Evolutionary conservation across 306 rosid species (phyloP).

Genomic region (Lathyrus tuberosus): DNA sequence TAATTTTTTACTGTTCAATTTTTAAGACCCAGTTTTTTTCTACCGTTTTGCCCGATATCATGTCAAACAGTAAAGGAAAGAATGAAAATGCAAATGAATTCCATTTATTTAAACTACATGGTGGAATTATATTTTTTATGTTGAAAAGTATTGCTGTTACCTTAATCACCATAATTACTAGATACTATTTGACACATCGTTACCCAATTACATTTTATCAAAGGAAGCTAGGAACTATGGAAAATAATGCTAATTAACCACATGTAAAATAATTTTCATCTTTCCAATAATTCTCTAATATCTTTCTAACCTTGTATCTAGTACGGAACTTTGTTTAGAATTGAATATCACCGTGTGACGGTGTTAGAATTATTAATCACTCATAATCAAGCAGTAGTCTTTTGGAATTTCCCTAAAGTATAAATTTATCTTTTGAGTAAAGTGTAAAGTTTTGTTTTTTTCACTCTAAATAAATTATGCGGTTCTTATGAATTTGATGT

Average conservation of each 20-base stretch:
- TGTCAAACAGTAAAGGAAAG: background rate
- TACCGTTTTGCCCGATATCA: background rate
- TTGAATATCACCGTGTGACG: conserved; percentile 6
- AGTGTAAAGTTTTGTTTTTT: background rate
- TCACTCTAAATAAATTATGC: background rate
- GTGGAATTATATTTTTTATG: background rate
- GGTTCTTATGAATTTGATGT: conserved; percentile 4
- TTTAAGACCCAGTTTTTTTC: background rate
- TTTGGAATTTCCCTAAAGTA: background rate
- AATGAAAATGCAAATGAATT: background rate
- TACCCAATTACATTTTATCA: background rate
- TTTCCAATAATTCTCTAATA: background rate
- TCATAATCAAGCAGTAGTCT: background rate
- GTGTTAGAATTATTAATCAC: background rate
- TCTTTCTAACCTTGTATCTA: background rate
- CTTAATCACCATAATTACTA: background rate
- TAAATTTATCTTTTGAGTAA: conserved; percentile 10
- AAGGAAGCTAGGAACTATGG: conserved; percentile 4
- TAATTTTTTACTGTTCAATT: conserved; percentile 21
- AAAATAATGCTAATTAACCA: background rate
- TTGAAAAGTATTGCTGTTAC: background rate
- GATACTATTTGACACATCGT: background rate
- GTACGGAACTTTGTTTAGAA: background rate
- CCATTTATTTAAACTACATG: background rate
- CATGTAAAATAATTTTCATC: background rate